These are phyloP conservation scores for Macroventuria anomochaeta DNA, from an alignment of 2,329 filamentous ascomycete species.

Conservation along the genomic window DNA sequence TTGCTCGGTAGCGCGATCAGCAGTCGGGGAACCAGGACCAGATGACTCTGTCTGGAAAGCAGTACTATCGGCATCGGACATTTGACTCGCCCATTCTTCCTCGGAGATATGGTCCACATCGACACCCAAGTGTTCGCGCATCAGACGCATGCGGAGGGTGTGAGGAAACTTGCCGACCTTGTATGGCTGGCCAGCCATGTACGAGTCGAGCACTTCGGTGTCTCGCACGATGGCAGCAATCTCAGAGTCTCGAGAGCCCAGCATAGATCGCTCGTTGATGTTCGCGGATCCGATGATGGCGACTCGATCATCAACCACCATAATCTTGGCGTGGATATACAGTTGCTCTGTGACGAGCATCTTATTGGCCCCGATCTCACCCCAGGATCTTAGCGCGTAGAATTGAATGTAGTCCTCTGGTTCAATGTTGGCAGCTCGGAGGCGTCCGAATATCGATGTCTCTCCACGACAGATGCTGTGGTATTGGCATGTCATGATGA, in stretches of 20 bases:
- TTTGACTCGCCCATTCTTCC: constrained; percentile 44
- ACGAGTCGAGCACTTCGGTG: constrained; percentile 89
- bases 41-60: constrained; percentile 54
- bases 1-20: constrained; percentile 47
- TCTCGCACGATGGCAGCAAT: constrained; percentile 89
- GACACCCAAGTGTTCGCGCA: constrained; percentile 95
- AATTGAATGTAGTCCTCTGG: constrained; percentile 96
- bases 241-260: constrained; percentile 91
- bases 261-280: constrained; percentile 97
- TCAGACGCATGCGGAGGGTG: constrained; percentile 87
- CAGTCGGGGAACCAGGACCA: constrained; percentile 41
- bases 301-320: constrained; percentile 92
- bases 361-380: constrained; percentile 82
- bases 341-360: constrained; percentile 91
- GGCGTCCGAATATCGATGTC: constrained; percentile 85
- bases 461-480: constrained; percentile 94
- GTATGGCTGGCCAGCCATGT: constrained; percentile 89
- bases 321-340: constrained; percentile 97
- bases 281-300: constrained; percentile 97
- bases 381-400: constrained; percentile 91
- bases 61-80: constrained; percentile 70
- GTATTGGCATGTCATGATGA: constrained; percentile 98
- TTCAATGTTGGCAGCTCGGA: constrained; percentile 80
- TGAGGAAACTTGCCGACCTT: constrained; percentile 91
- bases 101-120: constrained; percentile 81